phyloP scores from a whole-genome alignment of 2,329 filamentous ascomycete genomes.

The Fusarium aywerte region DNA sequence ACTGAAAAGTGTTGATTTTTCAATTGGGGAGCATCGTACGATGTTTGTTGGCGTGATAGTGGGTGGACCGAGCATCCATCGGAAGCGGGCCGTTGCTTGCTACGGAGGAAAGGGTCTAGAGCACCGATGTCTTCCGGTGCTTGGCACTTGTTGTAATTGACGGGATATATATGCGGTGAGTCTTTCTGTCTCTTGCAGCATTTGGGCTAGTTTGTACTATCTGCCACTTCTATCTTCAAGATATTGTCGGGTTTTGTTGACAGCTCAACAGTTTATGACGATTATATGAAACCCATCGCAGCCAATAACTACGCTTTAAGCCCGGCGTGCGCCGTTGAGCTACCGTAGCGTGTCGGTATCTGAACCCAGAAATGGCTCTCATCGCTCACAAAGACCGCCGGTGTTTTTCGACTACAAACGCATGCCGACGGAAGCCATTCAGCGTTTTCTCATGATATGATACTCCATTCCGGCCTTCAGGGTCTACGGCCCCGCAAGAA shows the following conservation, averaged over 20 bases:
- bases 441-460: slow-evolving; percentile 9
- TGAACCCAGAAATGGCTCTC: not conserved
- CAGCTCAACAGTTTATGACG: not conserved
- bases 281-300: slow-evolving; percentile 6
- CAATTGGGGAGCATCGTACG: slow-evolving; percentile 40
- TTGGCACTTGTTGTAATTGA: not conserved
- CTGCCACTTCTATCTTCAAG: not conserved
- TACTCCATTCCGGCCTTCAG: slow-evolving; percentile 10
- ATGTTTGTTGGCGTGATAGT: slow-evolving; percentile 39
- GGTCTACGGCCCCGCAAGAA: slow-evolving; percentile 37
- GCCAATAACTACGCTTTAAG: not conserved
- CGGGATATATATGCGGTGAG: not conserved
- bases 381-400: not conserved
- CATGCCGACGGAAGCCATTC: not conserved
- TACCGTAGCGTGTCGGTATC: not conserved
- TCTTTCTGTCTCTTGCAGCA: not conserved
- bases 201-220: not conserved
- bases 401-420: not conserved
- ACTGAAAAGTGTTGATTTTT: not conserved
- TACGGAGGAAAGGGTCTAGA: slow-evolving; percentile 17
- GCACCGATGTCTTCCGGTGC: slow-evolving; percentile 16
- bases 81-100: slow-evolving; percentile 42
- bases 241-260: not conserved
- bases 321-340: slow-evolving; percentile 6
- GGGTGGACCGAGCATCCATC: slow-evolving; percentile 42